Base-by-base conservation (phyloP, 805 yeast species). In the Metschnikowia lochheadii region DNA sequence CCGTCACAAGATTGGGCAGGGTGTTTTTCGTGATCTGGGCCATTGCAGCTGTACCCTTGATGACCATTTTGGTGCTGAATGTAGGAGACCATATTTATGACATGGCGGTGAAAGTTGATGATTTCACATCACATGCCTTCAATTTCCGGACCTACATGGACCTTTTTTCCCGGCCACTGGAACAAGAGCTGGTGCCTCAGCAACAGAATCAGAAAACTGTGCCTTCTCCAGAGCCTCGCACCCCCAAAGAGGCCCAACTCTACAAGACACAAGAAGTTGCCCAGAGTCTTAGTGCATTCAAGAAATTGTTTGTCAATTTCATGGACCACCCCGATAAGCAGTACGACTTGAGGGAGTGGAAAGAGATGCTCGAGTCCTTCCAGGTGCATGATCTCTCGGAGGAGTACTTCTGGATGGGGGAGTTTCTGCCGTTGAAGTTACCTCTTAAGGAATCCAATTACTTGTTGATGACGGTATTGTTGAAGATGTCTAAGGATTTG, bases 1-100 rank as follows among this genome's bases (percentile, higher is more conserved):
- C 96, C 0, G 50, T 45, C 1, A 66, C 83, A 0, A 67, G 83
- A 0, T 84, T 86, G 5, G 95, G 96, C 0, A 69, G 85, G 39
- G 78, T 85, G 0, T 81, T 89, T 56, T 89, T 89, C 59, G 81
- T 87, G 6, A 67, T 82, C 8, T 90, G 96, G 96, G 85, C 90
- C 0, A 63, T 90, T 18, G 71, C 82, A 6, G 96, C 96, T 0
- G 84, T 90, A 20, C 97, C 97, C 1, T 72, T 89, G 46, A 89
- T 89, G 95, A 87, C 96, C 2, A 83, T 85, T 15, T 73, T 89
- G 49, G 81, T 89, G 37, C 83, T 91, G 1, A 82, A 81, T 47
- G 70, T 85, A 43, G 88, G 92, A 54, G 95, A 87, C 62, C 70
- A 79, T 15, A 57, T 82, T 6, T 70, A 78, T 62, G 63, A 63